A percentile compares a stretch with the other conserved stretches of the same genome.
Conservation (phyloP, 495 filamentous ascomycete species). For the Penicillium canariense region DNA sequence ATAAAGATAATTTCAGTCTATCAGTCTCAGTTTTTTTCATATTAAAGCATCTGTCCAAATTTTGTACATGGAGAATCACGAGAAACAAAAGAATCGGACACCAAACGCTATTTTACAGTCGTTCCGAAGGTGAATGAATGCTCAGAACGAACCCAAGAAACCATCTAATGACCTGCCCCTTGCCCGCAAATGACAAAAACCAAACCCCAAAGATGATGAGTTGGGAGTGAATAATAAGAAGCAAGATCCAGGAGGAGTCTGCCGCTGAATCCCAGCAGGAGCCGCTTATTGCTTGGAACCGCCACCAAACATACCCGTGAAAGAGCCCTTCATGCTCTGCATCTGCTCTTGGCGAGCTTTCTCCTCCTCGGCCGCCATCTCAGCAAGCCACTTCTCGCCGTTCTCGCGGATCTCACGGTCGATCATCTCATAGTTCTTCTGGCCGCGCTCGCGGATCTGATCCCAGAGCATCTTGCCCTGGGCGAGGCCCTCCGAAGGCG, state of each 20-base stretch:
- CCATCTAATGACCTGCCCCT: conserved; percentile 30
- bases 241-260: background rate
- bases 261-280: too few species aligned
- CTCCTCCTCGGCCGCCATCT: conserved; percentile 82
- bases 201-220: conserved; percentile 19
- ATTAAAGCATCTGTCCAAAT: conserved; percentile 33
- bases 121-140: conserved; percentile 24
- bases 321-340: conserved; percentile 74
- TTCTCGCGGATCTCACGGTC: conserved; percentile 89
- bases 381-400: conserved; percentile 89
- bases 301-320: conserved; percentile 55
- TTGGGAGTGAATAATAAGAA: conserved; percentile 9
- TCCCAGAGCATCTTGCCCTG: conserved; percentile 96
- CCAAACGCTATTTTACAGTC: conserved; percentile 46
- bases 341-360: conserved; percentile 84
- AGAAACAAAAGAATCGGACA: conserved; percentile 22
- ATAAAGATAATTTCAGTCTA: conserved; percentile 8
- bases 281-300: conserved; percentile 34
- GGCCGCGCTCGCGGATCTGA: conserved; percentile 84
- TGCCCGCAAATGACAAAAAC: conserved; percentile 23
- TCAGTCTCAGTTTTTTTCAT: conserved; percentile 23
- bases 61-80: conserved; percentile 41
- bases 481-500: conserved; percentile 66
- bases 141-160: conserved; percentile 25
- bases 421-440: conserved; percentile 81